A percentile compares a stretch with the other conserved stretches of the same genome.
Evolutionary conservation across 164 flowering plant genomes (phyloP).

Genomic region (Magnolia changhungtana): DNA sequence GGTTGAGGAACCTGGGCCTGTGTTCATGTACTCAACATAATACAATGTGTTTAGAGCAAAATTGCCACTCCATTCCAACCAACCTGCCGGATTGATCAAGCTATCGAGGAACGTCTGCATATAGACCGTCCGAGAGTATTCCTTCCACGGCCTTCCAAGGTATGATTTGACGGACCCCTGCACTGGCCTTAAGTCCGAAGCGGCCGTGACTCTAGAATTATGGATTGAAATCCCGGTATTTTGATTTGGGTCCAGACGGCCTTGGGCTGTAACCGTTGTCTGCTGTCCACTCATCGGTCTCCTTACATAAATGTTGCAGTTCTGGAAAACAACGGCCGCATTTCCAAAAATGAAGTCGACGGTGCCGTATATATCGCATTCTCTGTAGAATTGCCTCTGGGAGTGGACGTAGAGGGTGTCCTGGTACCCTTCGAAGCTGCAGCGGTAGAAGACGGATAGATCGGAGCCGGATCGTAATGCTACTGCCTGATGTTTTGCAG

Average conservation of each 20-base stretch:
- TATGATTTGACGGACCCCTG: conserved; percentile 1
- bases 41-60: conserved; percentile 30
- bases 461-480: conserved; percentile 61
- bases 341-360: conserved; percentile 61
- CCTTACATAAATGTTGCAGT: conserved; percentile 45
- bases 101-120: conserved; percentile 29
- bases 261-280: conserved; percentile 33
- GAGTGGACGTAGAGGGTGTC: conserved; percentile 53
- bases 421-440: conserved; percentile 59
- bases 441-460: conserved; percentile 55
- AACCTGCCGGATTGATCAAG: conserved; percentile 41
- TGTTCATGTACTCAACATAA: conserved; percentile 35
- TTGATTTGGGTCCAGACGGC: conserved; percentile 5
- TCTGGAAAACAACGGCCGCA: conserved; percentile 50
- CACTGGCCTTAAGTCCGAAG: conserved; percentile 4
- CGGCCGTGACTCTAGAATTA: conserved; percentile 4
- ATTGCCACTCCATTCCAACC: conserved; percentile 32
- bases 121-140: conserved; percentile 45
- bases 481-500: conserved; percentile 55
- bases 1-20: conserved; percentile 32
- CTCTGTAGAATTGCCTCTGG: conserved; percentile 48
- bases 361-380: conserved; percentile 51
- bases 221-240: conserved; percentile 10
- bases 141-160: conserved; percentile 52
- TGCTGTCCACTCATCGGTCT: conserved; percentile 33